A percentile compares a stretch with the other conserved stretches of the same genome.
Conservation (phyloP, 768 basidiomycete genomes). For the Cubamyces sp. region DNA sequence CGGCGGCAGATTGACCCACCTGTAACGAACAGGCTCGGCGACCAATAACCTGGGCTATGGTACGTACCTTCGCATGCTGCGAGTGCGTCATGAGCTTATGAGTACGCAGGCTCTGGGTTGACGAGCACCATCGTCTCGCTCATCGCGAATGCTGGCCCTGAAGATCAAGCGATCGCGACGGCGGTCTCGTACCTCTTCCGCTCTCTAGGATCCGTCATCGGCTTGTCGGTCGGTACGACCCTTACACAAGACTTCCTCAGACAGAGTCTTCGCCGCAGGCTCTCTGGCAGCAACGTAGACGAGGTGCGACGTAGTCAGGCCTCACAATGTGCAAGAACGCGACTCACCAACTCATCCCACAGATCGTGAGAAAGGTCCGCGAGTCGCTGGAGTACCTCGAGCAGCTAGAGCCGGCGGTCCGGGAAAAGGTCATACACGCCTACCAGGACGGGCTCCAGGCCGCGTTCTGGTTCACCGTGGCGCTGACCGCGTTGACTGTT, state of each 20-base stretch:
- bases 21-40: slow-evolving; percentile 20
- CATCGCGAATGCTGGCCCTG: slow-evolving; percentile 64
- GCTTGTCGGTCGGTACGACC: slow-evolving; percentile 59
- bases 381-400: slow-evolving; percentile 41
- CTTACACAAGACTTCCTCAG: slow-evolving; percentile 58
- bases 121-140: slow-evolving; percentile 63
- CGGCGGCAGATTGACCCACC: not conserved
- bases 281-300: slow-evolving; percentile 49
- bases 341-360: not conserved
- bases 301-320: slow-evolving; percentile 43
- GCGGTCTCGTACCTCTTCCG: slow-evolving; percentile 72
- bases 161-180: slow-evolving; percentile 67
- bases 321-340: too few species aligned
- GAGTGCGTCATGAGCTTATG: not conserved
- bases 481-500: slow-evolving; percentile 45
- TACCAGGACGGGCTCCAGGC: slow-evolving; percentile 49
- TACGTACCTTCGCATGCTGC: slow-evolving; percentile 2
- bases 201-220: slow-evolving; percentile 61
- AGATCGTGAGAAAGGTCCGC: slow-evolving; percentile 40
- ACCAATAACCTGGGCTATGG: slow-evolving; percentile 31
- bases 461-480: slow-evolving; percentile 52
- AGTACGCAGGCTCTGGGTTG: slow-evolving; percentile 51
- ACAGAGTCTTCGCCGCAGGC: slow-evolving; percentile 42
- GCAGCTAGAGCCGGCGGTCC: slow-evolving; percentile 34
- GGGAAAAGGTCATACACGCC: slow-evolving; percentile 33